phyloP scores from a whole-genome alignment of 257 asterid species.

The Primulina huaijiensis region DNA sequence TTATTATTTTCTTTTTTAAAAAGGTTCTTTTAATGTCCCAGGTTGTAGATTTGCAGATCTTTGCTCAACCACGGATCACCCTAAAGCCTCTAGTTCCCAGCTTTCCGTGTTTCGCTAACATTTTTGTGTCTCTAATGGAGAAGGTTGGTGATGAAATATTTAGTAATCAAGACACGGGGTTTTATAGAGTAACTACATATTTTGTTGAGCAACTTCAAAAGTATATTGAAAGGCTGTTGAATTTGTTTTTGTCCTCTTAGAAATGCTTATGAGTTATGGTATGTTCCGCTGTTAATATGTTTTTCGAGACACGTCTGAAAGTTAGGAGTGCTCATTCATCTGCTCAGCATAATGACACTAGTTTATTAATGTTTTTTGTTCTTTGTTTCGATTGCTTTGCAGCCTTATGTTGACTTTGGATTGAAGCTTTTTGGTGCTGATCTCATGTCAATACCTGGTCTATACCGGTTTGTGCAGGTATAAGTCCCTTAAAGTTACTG shows the following conservation, averaged over 20 bases:
- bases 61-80: conserved; percentile 94
- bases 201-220: conserved; percentile 14
- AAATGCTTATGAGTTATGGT: neutral
- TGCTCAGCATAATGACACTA: conserved; percentile 8
- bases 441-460: conserved; percentile 96
- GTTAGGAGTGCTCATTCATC: conserved; percentile 12
- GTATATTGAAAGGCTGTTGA: conserved; percentile 15
- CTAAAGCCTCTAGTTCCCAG: conserved; percentile 97
- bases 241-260: conserved; percentile 4
- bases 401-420: conserved; percentile 98
- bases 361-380: neutral
- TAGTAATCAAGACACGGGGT: neutral
- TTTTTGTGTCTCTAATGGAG: conserved; percentile 77
- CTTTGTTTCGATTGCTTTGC: conserved; percentile 30
- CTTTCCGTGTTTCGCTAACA: conserved; percentile 92
- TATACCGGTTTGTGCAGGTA: conserved; percentile 84
- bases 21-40: conserved; percentile 36
- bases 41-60: conserved; percentile 91
- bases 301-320: neutral
- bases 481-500: conserved; percentile 1
- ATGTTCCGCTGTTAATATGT: conserved; percentile 2
- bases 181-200: neutral
- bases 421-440: conserved; percentile 87
- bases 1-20: neutral
- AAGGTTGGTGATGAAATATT: conserved; percentile 53